Evolutionary conservation across 1,139 yeast species (phyloP).

Genomic region (Candida sojae): DNA sequence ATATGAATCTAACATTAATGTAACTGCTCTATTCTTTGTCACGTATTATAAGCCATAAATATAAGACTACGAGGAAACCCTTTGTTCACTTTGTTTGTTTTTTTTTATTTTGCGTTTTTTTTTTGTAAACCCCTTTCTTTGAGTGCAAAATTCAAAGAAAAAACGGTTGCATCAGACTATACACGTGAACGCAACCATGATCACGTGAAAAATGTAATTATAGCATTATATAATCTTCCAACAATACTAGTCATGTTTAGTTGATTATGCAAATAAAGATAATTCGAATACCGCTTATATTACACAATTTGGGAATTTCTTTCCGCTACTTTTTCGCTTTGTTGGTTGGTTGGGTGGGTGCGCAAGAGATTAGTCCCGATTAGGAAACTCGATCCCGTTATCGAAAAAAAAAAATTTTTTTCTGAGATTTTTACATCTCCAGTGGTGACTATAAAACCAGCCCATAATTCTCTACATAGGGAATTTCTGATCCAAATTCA

Average conservation of each 20-base stretch:
- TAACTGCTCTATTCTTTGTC: background rate
- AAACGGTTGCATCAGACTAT: too few relatives aligned
- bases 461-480: background rate
- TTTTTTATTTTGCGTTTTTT: background rate
- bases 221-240: too few relatives aligned
- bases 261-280: too few relatives aligned
- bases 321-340: background rate
- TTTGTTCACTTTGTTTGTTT: too few relatives aligned
- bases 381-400: slow-evolving; percentile 7
- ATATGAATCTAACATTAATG: background rate
- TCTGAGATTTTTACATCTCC: background rate
- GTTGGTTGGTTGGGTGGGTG: background rate
- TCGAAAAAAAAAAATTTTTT: background rate
- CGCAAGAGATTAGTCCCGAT: slow-evolving; percentile 4
- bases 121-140: too few relatives aligned
- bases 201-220: too few relatives aligned
- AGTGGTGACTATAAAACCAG: background rate
- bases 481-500: too few relatives aligned
- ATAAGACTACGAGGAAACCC: background rate
- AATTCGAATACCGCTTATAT: too few relatives aligned
- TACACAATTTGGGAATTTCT: background rate
- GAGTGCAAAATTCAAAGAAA: too few relatives aligned
- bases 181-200: too few relatives aligned
- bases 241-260: too few relatives aligned
- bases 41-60: background rate